phyloP scores from a whole-genome alignment of 108 stramenopile genomes.

The Cyclotella cryptica region DNA sequence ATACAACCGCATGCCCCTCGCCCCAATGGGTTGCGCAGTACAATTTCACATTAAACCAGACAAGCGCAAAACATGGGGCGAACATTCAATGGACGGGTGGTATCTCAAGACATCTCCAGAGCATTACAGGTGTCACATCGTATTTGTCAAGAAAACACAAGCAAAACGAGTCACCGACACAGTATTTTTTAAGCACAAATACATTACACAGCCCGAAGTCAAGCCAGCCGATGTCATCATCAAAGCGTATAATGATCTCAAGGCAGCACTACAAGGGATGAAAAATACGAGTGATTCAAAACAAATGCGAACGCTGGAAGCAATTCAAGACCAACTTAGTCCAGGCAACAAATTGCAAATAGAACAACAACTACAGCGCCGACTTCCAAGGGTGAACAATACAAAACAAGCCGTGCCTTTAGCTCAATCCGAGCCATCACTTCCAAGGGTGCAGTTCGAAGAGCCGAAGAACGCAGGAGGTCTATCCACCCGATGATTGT shows the following conservation, averaged over 20 bases:
- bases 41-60: slow-evolving; percentile 26
- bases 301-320: neutral
- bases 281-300: neutral
- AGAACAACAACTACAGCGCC: slow-evolving; percentile 7
- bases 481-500: slow-evolving; percentile 16
- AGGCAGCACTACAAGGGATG: neutral
- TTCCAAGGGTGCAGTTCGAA: slow-evolving; percentile 10
- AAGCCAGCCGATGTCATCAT: slow-evolving; percentile 15
- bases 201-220: slow-evolving; percentile 17
- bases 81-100: slow-evolving; percentile 26
- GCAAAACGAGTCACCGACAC: slow-evolving; percentile 31
- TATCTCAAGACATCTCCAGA: slow-evolving; percentile 23
- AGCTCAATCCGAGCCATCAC: neutral
- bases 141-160: slow-evolving; percentile 13
- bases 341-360: slow-evolving; percentile 5
- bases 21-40: slow-evolving; percentile 2
- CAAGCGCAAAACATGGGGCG: slow-evolving; percentile 15
- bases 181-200: slow-evolving; percentile 21
- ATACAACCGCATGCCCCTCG: slow-evolving; percentile 4
- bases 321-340: slow-evolving; percentile 10
- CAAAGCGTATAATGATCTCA: slow-evolving; percentile 6
- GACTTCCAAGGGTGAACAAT: neutral
- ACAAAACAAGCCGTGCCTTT: neutral
- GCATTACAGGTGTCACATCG: slow-evolving; percentile 28
- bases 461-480: neutral